A percentile compares a stretch with the other conserved stretches of the same genome.
phyloP scores from a whole-genome alignment of 164 flowering plant genomes.

The Magnolia kwangsiensis region DNA sequence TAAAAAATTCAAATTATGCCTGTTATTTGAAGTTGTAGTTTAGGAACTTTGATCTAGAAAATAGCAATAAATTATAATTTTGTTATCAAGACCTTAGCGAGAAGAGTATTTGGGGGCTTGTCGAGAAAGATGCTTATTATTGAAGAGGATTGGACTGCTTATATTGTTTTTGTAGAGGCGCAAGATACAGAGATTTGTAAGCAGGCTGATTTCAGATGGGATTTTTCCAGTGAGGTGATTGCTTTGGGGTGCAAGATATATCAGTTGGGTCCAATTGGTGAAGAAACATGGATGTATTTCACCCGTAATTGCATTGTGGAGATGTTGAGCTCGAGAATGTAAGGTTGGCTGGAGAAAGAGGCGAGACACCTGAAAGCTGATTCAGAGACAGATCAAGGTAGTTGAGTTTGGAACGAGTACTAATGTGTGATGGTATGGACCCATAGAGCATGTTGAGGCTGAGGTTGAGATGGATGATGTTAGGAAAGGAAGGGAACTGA shows the following conservation, averaged over 20 bases:
- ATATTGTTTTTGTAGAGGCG: not conserved
- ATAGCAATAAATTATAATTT: too few relatives aligned
- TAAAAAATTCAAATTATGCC: too few relatives aligned
- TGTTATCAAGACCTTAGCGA: too few relatives aligned
- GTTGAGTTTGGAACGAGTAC: constrained; percentile 18
- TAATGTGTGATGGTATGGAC: constrained; percentile 17
- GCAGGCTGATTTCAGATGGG: not conserved
- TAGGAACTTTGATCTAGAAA: too few relatives aligned
- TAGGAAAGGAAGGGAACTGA: constrained; percentile 17
- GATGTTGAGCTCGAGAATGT: not conserved
- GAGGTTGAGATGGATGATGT: constrained; percentile 18
- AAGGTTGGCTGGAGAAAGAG: constrained; percentile 12
- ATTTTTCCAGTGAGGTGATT: not conserved
- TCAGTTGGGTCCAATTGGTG: constrained; percentile 11
- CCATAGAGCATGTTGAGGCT: constrained; percentile 2
- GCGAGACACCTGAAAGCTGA: constrained; percentile 15
- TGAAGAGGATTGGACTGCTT: not conserved
- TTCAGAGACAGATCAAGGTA: constrained; percentile 22
- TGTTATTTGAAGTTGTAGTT: too few relatives aligned
- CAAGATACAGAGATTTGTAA: not conserved
- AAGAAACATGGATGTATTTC: constrained; percentile 11
- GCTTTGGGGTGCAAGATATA: not conserved
- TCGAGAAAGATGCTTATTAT: too few relatives aligned
- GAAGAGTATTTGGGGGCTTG: too few relatives aligned
- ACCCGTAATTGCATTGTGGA: not conserved